phyloP scores from a whole-genome alignment of 1,284 basidiomycete species.

The Pascua guehoae region DNA sequence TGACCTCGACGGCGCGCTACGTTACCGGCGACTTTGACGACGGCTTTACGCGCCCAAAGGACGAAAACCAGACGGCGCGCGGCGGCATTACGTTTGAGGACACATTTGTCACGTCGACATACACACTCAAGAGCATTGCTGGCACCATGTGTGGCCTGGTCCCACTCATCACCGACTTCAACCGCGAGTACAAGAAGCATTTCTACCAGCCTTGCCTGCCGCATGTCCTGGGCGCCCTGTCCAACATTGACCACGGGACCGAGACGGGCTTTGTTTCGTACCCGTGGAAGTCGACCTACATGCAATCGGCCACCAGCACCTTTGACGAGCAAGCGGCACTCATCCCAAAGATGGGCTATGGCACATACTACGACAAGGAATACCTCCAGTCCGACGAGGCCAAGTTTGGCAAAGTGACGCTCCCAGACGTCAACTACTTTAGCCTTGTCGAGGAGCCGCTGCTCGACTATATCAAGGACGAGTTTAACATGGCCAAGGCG shows the following conservation, averaged over 20 bases:
- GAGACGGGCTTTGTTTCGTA: background rate
- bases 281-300: constrained; percentile 1
- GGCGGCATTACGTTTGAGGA: constrained; percentile 19
- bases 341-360: background rate
- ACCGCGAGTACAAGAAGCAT: constrained; percentile 4
- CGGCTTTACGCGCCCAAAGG: background rate
- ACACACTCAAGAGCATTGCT: constrained; percentile 2
- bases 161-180: constrained; percentile 1
- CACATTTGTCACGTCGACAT: constrained; percentile 33
- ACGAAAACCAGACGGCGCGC: background rate
- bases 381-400: background rate
- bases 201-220: constrained; percentile 11
- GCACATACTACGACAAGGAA: background rate
- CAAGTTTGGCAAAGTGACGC: constrained; percentile 2
- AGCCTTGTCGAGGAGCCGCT: constrained; percentile 6
- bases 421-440: constrained; percentile 8
- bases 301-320: constrained; percentile 1
- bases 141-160: background rate
- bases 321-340: background rate
- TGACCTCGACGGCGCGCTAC: background rate
- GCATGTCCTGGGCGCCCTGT: constrained; percentile 1
- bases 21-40: constrained; percentile 2
- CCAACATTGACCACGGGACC: background rate
- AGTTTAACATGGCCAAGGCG: constrained; percentile 4
- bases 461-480: constrained; percentile 7